Conservation (phyloP, 2,329 filamentous ascomycete species). For the Diplodia sapinea region DNA sequence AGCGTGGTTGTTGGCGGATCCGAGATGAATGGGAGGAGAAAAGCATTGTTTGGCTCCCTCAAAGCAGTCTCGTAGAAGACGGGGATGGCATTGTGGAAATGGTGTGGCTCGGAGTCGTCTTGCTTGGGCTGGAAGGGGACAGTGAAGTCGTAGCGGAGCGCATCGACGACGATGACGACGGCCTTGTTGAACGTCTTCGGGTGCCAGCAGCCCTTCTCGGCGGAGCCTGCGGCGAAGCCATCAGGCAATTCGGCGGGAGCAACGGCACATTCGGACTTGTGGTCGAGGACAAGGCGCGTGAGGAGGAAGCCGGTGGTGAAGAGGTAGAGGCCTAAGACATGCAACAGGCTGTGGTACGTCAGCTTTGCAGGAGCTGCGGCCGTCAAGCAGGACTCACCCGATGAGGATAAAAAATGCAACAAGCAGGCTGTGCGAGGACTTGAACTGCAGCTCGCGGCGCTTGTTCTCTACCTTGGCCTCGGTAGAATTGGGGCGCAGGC, state of each 20-base stretch:
- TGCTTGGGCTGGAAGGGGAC: conserved; percentile 70
- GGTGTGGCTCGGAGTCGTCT: conserved; percentile 56
- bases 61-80: conserved; percentile 83
- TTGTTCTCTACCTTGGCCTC: conserved; percentile 47
- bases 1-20: conserved; percentile 94
- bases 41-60: conserved; percentile 77
- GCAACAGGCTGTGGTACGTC: conserved; percentile 63
- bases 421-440: conserved; percentile 58
- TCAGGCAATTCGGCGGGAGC: conserved; percentile 66
- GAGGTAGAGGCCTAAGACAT: conserved; percentile 81
- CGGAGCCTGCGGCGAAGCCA: conserved; percentile 45
- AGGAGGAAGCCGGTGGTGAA: conserved; percentile 96
- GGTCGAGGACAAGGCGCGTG: conserved; percentile 79
- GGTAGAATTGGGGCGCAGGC: conserved; percentile 38
- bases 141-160: conserved; percentile 95
- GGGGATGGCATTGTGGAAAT: conserved; percentile 88
- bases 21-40: conserved; percentile 93
- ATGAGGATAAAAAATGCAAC: conserved; percentile 73
- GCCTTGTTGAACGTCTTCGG: conserved; percentile 92
- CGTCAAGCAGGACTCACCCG: conserved; percentile 52
- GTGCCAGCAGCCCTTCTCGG: conserved; percentile 85
- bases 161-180: conserved; percentile 88
- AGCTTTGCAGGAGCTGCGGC: neutral
- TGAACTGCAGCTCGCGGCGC: conserved; percentile 57
- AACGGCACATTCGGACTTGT: conserved; percentile 77